Percentiles rank a stretch among this genome's conserved stretches.
These are phyloP conservation scores for Phaeoacremonium minimum DNA, from an alignment of 2,329 filamentous ascomycete genomes.

Conservation along the genomic window DNA sequence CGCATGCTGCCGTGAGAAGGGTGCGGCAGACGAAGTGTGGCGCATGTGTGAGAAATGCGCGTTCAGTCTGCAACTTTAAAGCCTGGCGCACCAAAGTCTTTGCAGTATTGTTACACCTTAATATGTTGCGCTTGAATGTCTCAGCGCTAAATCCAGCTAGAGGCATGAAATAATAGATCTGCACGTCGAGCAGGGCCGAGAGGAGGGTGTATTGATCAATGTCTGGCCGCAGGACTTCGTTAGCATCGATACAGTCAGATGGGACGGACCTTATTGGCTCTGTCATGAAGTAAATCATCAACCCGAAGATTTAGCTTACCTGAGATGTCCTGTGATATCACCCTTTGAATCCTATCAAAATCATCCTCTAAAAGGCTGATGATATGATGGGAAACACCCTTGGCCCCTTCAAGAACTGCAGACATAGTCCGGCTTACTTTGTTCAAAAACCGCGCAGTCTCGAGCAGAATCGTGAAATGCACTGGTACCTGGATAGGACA, in stretches of 20 bases:
- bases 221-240: no score
- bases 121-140: constrained; percentile 36
- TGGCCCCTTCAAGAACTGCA: constrained; percentile 39
- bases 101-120: constrained; percentile 44
- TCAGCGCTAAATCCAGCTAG: constrained; percentile 30
- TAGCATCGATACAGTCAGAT: no score
- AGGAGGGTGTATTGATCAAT: constrained; percentile 44
- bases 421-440: constrained; percentile 42
- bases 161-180: constrained; percentile 47
- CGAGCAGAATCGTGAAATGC: constrained; percentile 39
- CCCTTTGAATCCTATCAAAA: constrained; percentile 40
- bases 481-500: constrained; percentile 34
- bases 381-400: constrained; percentile 39
- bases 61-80: constrained; percentile 34
- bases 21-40: constrained; percentile 46
- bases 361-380: constrained; percentile 48
- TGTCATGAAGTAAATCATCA: no score
- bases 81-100: constrained; percentile 37
- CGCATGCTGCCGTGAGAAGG: constrained; percentile 38
- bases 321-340: constrained; percentile 40
- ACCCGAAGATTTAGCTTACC: no score
- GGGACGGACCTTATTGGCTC: no score
- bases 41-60: constrained; percentile 36
- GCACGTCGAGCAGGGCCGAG: constrained; percentile 46
- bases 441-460: constrained; percentile 47